These are phyloP conservation scores for Blastobotrys buckinghamii DNA, from an alignment of 1,139 yeast species.

Conservation along the genomic window DNA sequence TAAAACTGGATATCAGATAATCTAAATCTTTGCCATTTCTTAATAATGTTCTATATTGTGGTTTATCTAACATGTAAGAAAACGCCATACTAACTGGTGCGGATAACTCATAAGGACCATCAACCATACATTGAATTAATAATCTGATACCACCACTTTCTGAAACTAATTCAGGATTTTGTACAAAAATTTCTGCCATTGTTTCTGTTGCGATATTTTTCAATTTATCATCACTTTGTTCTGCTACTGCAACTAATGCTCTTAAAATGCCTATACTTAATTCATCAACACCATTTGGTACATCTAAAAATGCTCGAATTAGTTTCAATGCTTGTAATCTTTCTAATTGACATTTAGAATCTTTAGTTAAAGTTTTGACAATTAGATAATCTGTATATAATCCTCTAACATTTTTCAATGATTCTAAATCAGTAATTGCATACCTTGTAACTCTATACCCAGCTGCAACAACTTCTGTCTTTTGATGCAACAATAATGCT, in stretches of 20 bases:
- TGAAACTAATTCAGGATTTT: conserved; percentile 54
- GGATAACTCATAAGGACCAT: conserved; percentile 57
- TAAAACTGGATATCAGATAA: conserved; percentile 58
- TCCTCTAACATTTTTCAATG: conserved; percentile 41
- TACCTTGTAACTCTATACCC: conserved; percentile 73
- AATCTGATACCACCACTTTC: conserved; percentile 62
- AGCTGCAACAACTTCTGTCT: conserved; percentile 62
- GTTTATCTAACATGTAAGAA: conserved; percentile 53
- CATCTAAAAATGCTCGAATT: conserved; percentile 54
- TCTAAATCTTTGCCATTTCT: conserved; percentile 61
- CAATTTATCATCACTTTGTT: conserved; percentile 52
- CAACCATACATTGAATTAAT: conserved; percentile 52
- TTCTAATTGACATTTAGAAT: conserved; percentile 50
- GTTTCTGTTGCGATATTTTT: conserved; percentile 59
- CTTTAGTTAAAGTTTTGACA: conserved; percentile 58
- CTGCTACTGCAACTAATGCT: conserved; percentile 67
- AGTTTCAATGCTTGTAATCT: conserved; percentile 75
- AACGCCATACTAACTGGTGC: conserved; percentile 52
- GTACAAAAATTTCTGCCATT: conserved; percentile 58
- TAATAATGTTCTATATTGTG: conserved; percentile 50
- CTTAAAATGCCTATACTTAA: conserved; percentile 64
- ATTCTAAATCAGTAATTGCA: conserved; percentile 49
- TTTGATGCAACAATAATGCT: conserved; percentile 51
- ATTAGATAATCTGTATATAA: conserved; percentile 57
- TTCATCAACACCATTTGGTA: conserved; percentile 50